Evolutionary conservation across 2,329 filamentous ascomycete genomes (phyloP).

Genomic region (Venturia aucupariae): DNA sequence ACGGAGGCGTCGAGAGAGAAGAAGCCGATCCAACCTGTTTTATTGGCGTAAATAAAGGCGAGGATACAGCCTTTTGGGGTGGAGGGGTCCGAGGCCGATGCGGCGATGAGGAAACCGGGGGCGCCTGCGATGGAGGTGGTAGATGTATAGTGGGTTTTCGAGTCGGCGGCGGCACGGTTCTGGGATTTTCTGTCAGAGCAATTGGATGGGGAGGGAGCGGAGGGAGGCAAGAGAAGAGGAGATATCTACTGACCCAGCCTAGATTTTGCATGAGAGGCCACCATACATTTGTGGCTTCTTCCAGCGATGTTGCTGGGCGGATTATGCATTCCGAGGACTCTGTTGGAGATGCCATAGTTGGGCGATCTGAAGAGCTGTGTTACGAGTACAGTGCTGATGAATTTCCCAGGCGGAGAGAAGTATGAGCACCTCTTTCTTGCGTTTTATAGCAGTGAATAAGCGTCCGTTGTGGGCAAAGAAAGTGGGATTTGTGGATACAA

Average conservation of each 20-base stretch:
- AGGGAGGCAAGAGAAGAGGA: not conserved
- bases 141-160: slow-evolving; percentile 24
- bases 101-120: slow-evolving; percentile 25
- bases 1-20: slow-evolving; percentile 26
- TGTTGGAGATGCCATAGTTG: not conserved
- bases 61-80: slow-evolving; percentile 26
- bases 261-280: slow-evolving; percentile 28
- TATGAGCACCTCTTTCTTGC: not conserved
- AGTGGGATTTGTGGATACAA: not conserved
- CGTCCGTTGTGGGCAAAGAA: not conserved
- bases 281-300: slow-evolving; percentile 24
- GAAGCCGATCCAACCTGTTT: slow-evolving; percentile 30
- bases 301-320: slow-evolving; percentile 19
- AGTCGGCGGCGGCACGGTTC: slow-evolving; percentile 28
- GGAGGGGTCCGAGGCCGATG: slow-evolving; percentile 18
- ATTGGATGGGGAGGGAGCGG: too few relatives aligned
- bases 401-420: not conserved
- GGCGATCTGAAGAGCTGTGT: not conserved
- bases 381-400: not conserved
- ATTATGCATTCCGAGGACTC: slow-evolving; percentile 17
- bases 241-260: slow-evolving; percentile 26
- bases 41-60: slow-evolving; percentile 26
- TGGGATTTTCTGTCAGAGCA: slow-evolving; percentile 14
- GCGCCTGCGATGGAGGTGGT: slow-evolving; percentile 16
- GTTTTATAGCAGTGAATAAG: not conserved